Conservation (phyloP, 1,139 yeast genomes). For the Kodamaea plutei region DNA sequence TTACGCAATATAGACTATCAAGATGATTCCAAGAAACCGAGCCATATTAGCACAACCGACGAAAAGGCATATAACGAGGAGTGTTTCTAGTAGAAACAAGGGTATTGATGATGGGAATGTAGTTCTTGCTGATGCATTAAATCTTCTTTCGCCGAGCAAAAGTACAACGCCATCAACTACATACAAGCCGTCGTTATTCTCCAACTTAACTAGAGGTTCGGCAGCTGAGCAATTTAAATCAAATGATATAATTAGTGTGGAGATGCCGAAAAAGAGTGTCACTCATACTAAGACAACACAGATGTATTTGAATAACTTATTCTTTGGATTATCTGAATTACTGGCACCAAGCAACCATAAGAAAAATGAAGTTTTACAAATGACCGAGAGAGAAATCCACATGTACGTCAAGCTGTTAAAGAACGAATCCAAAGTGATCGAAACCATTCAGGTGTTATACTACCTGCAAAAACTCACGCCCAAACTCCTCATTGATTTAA, state of each 20-base stretch:
- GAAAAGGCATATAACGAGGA: no score
- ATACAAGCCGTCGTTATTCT: slow-evolving; percentile 36
- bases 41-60: no score
- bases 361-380: slow-evolving; percentile 13
- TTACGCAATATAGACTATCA: no score
- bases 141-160: slow-evolving; percentile 28
- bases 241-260: slow-evolving; percentile 11
- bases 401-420: slow-evolving; percentile 20
- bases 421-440: slow-evolving; percentile 25
- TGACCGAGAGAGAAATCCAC: slow-evolving; percentile 18
- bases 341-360: slow-evolving; percentile 10
- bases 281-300: slow-evolving; percentile 13
- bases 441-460: slow-evolving; percentile 24
- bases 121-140: slow-evolving; percentile 40
- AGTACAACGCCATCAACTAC: slow-evolving; percentile 6
- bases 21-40: no score
- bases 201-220: slow-evolving; percentile 31
- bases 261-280: slow-evolving; percentile 10
- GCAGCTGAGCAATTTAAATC: slow-evolving; percentile 26
- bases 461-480: slow-evolving; percentile 25
- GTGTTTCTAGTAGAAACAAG: no score
- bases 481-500: slow-evolving; percentile 23
- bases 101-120: no score
- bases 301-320: slow-evolving; percentile 17
- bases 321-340: slow-evolving; percentile 19